phyloP scores from a whole-genome alignment of 2,329 filamentous ascomycete genomes.

The Alternaria alternata region DNA sequence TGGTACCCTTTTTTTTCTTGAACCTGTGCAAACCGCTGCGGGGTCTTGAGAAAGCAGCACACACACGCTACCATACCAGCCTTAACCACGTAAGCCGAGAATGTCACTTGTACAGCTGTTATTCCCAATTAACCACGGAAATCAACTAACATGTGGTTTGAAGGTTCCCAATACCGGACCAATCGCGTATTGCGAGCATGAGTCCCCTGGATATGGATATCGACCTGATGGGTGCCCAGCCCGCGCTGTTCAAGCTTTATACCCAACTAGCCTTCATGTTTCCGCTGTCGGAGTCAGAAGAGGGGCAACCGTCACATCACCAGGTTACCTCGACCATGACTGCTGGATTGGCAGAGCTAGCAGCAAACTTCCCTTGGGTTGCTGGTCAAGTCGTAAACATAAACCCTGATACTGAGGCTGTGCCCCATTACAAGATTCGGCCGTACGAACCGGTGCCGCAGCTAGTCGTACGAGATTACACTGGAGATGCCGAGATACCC shows the following conservation, averaged over 20 bases:
- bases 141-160: neutral
- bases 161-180: neutral
- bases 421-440: slow-evolving; percentile 53
- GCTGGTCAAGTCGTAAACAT: slow-evolving; percentile 50
- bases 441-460: slow-evolving; percentile 41
- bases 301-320: slow-evolving; percentile 1
- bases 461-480: slow-evolving; percentile 57
- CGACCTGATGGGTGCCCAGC: slow-evolving; percentile 56
- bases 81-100: neutral
- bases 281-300: slow-evolving; percentile 30
- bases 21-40: neutral
- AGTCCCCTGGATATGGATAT: slow-evolving; percentile 35
- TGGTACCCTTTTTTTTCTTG: too few species aligned
- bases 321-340: slow-evolving; percentile 19
- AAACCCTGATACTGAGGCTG: slow-evolving; percentile 44
- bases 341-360: slow-evolving; percentile 40
- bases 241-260: slow-evolving; percentile 55
- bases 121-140: neutral
- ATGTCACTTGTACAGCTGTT: neutral
- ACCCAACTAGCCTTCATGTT: slow-evolving; percentile 58
- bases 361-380: slow-evolving; percentile 57
- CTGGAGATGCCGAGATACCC: slow-evolving; percentile 45
- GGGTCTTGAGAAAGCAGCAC: neutral
- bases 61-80: neutral
- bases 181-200: slow-evolving; percentile 4